Evolutionary conservation across 139 green algal species (phyloP).

Genomic region (Spirogloea muscicola): DNA sequence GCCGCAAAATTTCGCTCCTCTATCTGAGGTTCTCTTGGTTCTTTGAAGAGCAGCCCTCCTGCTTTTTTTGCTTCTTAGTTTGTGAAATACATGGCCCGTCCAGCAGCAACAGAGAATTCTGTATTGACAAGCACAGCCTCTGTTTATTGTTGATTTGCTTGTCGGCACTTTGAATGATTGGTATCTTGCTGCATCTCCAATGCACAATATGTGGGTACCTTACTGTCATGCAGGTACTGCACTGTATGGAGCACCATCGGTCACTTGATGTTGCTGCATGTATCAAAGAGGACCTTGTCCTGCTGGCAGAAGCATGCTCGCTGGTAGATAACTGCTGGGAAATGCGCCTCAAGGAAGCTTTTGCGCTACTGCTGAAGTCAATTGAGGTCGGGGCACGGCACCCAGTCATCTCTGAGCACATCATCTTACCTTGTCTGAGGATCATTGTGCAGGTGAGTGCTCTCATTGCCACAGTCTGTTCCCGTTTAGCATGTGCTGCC

Average conservation of each 20-base stretch:
- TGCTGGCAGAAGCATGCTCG: slow-evolving; percentile 36
- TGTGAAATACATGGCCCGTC: too few species aligned
- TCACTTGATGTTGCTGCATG: slow-evolving; percentile 39
- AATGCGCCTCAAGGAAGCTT: slow-evolving; percentile 7
- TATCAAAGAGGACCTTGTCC: slow-evolving; percentile 19
- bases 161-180: too few species aligned
- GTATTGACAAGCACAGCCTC: too few species aligned
- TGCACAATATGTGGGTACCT: not conserved
- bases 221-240: slow-evolving; percentile 14
- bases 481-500: not conserved
- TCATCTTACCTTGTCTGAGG: slow-evolving; percentile 36
- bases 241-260: slow-evolving; percentile 41
- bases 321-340: slow-evolving; percentile 32
- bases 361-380: slow-evolving; percentile 26
- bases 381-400: slow-evolving; percentile 1
- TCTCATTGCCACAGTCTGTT: not conserved
- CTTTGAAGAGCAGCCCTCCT: too few species aligned
- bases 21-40: too few species aligned
- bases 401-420: slow-evolving; percentile 24
- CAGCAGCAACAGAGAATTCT: too few species aligned
- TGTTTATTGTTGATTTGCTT: too few species aligned
- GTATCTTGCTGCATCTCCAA: not conserved
- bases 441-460: slow-evolving; percentile 23
- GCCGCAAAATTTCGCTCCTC: too few species aligned
- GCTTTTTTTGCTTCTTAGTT: too few species aligned